Evolutionary conservation across 305 asterid genomes (phyloP), one percentile per base, ranked within the genome.

Genomic region (Fraxinus dipetala): DNA sequence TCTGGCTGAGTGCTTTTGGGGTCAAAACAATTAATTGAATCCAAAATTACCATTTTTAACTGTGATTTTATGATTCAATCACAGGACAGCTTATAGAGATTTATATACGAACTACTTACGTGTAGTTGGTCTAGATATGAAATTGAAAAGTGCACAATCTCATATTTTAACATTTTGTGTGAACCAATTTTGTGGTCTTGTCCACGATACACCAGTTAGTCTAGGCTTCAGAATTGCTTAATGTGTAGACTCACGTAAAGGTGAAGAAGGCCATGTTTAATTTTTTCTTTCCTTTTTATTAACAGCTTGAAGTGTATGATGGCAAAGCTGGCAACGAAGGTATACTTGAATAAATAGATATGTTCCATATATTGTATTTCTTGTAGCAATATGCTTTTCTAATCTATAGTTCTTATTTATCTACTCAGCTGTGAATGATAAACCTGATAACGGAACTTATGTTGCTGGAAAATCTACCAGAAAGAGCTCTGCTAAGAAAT

Each of bases 261-360:
- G 24, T 48, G 40, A 78, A 63, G 70, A 76, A 76, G n/a, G 31
- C 34, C 43, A 38, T 82, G 65, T 56, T 82, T 84, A 86, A 85
- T 80, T 18, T 84, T 80, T 82, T 75, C 36, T 59, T 54, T 36
- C 84, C 36, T 79, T 28, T 80, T 48, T 72, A 70, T 83, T 78
- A 78, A 65, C 96, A 96, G 98, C 93, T 94, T 75, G 98, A 96
- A 77, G 92, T 96, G 40, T 86, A 92, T 77, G 98, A 96, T 80
- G 99, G 98, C 83, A 93, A 96, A 87, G 92, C 85, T 86, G 76
- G 94, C 48, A 89, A 78, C 59, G 95, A 90, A 95, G 99, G 99
- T 95, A 93, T 77, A 40, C 51, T 73, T 56, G 30, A 40, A 76
- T 28, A 11, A 45, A 28, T 63, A 26, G 26, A 20, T 36, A 34